Base-by-base conservation (phyloP, 2,329 filamentous ascomycete species). In the Alternaria sp. region DNA sequence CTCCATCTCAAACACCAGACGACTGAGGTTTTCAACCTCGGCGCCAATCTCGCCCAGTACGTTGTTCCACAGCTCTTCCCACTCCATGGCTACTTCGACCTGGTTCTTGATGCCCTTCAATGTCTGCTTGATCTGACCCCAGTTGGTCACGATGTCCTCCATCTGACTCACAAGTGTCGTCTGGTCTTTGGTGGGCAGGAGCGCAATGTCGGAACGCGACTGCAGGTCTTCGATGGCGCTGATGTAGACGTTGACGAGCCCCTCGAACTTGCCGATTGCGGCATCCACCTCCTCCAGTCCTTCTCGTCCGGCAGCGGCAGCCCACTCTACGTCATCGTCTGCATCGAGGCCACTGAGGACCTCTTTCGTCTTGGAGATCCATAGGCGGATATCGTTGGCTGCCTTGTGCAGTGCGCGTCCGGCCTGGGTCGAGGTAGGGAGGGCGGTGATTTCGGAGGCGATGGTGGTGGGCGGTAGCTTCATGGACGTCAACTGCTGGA, bases 311-410 rank as follows among this genome's bases (percentile, higher is more conserved):
- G 92, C 95, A 2, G 93, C 94, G 2, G 95, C 86, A 8, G 87
- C 93, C 95, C 95, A 99, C 77, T 98, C 94, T 14, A 98, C 93
- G 73, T 99, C 95, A 76, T 98, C 95, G 63, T 98, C 94, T 52
- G 93, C 93, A 75, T 98, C 93, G 40, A 99, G 82, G 5, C 93
- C 93, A 54, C 86, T 86, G 52, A 99, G 88, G 31, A 98, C 93
- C 70, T 96, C 92, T 0, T 90, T 90, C 0, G 94, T 94, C 77
- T 97, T 97, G 63, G 86, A 86, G 72, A 97, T 97, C 95, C 95
- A 99, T 71, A 90, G 89, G 63, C 90, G 86, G 66, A 99, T 98
- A 77, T 98, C 93, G 61, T 96, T 92, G 4, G 93, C 92, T 10
- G 94, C 92, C 66, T 91, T 90, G 65, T 92, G 90, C 54, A 98